phyloP scores from a whole-genome alignment of 306 rosid species.

The Ormosia emarginata region DNA sequence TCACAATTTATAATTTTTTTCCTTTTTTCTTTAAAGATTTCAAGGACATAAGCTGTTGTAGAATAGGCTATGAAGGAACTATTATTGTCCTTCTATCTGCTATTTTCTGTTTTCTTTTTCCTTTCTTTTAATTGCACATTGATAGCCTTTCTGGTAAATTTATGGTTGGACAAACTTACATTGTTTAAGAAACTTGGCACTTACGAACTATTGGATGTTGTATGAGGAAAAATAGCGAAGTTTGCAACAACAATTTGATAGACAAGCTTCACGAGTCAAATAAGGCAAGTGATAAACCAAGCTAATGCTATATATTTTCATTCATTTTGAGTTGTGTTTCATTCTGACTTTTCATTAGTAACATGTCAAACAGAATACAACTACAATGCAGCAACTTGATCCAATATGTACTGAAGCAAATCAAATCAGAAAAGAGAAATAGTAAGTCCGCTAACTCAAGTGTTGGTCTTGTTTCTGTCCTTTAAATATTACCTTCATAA shows the following conservation, averaged over 20 bases:
- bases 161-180: not conserved
- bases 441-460: not conserved
- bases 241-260: not conserved
- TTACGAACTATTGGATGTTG: not conserved
- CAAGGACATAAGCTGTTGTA: too few species aligned
- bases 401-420: not conserved
- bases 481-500: not conserved
- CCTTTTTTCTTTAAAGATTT: too few species aligned
- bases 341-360: not conserved
- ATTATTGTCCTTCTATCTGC: too few species aligned
- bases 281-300: slow-evolving; percentile 8
- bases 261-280: not conserved
- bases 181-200: not conserved
- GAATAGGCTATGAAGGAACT: too few species aligned
- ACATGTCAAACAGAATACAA: not conserved
- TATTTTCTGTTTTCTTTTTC: too few species aligned
- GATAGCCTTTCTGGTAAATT: too few species aligned
- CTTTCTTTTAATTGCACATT: too few species aligned
- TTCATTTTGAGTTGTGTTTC: not conserved
- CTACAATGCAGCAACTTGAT: too few species aligned
- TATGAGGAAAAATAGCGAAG: slow-evolving; percentile 1
- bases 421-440: not conserved
- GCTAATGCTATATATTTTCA: not conserved
- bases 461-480: not conserved
- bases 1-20: too few species aligned